phyloP scores from a whole-genome alignment of 495 filamentous ascomycete genomes.

The Diplogelasinospora grovesii region DNA sequence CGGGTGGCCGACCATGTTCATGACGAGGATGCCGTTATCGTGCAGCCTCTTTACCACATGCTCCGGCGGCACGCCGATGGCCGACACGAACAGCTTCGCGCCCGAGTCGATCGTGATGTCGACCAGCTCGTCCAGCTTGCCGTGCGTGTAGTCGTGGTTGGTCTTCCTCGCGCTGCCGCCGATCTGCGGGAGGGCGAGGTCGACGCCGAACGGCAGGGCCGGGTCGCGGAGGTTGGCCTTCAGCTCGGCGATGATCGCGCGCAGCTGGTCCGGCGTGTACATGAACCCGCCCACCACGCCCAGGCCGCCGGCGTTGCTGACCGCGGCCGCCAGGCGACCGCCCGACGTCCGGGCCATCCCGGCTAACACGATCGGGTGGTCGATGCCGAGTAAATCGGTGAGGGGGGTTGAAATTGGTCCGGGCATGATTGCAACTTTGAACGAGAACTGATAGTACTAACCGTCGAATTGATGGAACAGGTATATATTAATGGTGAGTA shows the following conservation, averaged over 20 bases:
- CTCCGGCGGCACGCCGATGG: constrained; percentile 73
- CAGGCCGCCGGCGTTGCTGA: constrained; percentile 80
- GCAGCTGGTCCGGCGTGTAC: constrained; percentile 75
- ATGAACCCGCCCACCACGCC: constrained; percentile 79
- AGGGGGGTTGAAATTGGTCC: constrained; percentile 68
- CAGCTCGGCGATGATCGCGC: constrained; percentile 72
- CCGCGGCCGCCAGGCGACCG: constrained; percentile 72
- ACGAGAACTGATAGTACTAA: no score
- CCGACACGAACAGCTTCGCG: constrained; percentile 73
- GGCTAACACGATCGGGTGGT: constrained; percentile 78
- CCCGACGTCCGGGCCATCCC: constrained; percentile 82
- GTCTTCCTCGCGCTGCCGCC: constrained; percentile 73
- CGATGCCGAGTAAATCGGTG: constrained; percentile 63
- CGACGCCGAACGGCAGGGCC: constrained; percentile 74
- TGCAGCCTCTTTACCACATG: constrained; percentile 65
- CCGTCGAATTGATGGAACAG: no score
- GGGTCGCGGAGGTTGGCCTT: constrained; percentile 60
- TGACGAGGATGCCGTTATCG: constrained; percentile 66
- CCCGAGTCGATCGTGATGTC: constrained; percentile 71
- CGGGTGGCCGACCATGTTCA: constrained; percentile 97
- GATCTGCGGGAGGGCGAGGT: constrained; percentile 79
- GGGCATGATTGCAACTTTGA: constrained; percentile 20
- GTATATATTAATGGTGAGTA: no score
- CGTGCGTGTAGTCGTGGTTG: constrained; percentile 87
- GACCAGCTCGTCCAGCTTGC: constrained; percentile 74